Evolutionary conservation across 371 early-diverging fungal genomes (phyloP).

Genomic region (Umbelopsis sp.): DNA sequence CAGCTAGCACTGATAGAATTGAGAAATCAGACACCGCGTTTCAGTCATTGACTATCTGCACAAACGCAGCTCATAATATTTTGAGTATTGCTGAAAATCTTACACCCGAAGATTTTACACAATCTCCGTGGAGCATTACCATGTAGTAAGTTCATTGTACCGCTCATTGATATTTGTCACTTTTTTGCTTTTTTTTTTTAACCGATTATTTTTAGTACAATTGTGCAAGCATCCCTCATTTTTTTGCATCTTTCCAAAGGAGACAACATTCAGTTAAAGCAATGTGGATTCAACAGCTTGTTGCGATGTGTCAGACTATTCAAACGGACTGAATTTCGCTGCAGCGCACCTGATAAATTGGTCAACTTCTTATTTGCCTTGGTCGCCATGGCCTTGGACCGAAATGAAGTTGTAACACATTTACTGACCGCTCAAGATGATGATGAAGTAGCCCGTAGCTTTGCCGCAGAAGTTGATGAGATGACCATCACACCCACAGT

Average conservation of each 20-base stretch:
- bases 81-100: conserved; percentile 26
- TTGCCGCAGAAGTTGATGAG: neutral
- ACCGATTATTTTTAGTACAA: conserved; percentile 22
- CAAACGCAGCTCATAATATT: conserved; percentile 35
- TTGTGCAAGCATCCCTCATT: conserved; percentile 46
- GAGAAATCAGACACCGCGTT: conserved; percentile 31
- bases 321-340: neutral
- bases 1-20: conserved; percentile 21
- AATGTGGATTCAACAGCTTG: conserved; percentile 9
- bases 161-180: neutral
- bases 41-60: conserved; percentile 38
- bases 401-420: neutral
- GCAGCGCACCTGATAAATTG: neutral
- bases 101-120: conserved; percentile 20
- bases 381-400: neutral
- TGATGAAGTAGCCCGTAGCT: neutral
- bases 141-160: conserved; percentile 35
- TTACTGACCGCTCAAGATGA: neutral
- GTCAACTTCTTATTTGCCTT: neutral
- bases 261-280: conserved; percentile 26
- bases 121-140: conserved; percentile 41
- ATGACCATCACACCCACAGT: neutral
- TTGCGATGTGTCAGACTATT: neutral
- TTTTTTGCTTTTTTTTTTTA: neutral
- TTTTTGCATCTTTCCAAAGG: conserved; percentile 45